Base-by-base conservation (phyloP, 495 filamentous ascomycete genomes). In the Neurospora sublineolata region DNA sequence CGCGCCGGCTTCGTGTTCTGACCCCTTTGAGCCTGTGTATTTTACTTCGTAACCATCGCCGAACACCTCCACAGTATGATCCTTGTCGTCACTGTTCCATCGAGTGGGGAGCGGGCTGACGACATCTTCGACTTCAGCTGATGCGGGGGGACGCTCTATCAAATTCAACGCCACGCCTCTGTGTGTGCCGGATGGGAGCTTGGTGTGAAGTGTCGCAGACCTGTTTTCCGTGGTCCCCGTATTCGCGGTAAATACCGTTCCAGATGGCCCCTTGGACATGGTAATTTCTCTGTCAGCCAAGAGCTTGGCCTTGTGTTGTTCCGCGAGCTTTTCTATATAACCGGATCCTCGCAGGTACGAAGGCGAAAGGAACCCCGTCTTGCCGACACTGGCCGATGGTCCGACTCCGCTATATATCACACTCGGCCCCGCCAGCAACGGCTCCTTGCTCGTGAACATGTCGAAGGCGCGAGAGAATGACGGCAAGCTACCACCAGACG, bases 11-110 rank as follows among this genome's bases (percentile, higher is more conserved):
- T 97, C 95, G 78, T 93, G 91, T 40, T 97, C 83, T 71, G 79
- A 76, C 33, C 76, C 64, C 69, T 60, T 75, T 70, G 78, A 79
- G 30, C 84, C 83, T 40, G 80, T 81, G 77, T 93, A 96, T 72
- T 91, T 89, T 30, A 97, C 90, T 76, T 97, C 93, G 70, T 88
- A 83, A 9, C 94, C 93, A 73, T 93, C 89, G 20, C 85, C 85
- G 14, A 88, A 82, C 23, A 97, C 82, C 72, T 97, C 96, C 42
- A 97, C 80, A 0, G 87, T 87, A n/a, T 75, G 73, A 64, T 86
- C 88, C 79, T 92, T 94, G 80, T 97, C 94, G 12, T 84, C 82
- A 41, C 89, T 90, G 74, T 88, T 95, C 94, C 94, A 97, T 76
- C 86, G 88, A 1, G 90, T 90, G 69, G 95, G 95, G 68, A 98